Evolutionary conservation across 192 early-diverging fungal genomes (phyloP).

Genomic region (Coemansia furcata): DNA sequence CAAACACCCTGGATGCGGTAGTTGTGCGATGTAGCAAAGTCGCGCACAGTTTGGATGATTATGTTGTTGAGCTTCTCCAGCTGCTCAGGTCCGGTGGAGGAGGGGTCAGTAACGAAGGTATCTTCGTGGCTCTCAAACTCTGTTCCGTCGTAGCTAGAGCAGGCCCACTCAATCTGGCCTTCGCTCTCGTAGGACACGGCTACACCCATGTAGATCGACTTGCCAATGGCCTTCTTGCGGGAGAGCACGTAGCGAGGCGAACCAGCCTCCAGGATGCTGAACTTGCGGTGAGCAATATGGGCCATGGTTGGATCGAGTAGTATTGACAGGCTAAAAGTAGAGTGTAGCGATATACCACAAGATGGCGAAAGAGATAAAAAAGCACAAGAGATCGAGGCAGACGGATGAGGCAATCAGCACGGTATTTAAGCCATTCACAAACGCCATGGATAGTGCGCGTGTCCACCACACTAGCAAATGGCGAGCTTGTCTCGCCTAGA

Average conservation of each 20-base stretch:
- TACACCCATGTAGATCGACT: slow-evolving; percentile 51
- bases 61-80: slow-evolving; percentile 50
- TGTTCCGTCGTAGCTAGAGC: slow-evolving; percentile 71
- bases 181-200: slow-evolving; percentile 31
- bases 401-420: not conserved
- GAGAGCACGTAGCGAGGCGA: slow-evolving; percentile 52
- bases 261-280: slow-evolving; percentile 48
- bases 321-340: not conserved
- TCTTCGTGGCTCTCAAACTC: slow-evolving; percentile 63
- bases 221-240: slow-evolving; percentile 47
- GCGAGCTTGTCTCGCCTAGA: slow-evolving; percentile 1
- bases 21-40: slow-evolving; percentile 59
- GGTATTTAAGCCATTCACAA: slow-evolving; percentile 2
- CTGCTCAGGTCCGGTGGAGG: slow-evolving; percentile 19
- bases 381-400: slow-evolving; percentile 3
- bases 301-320: slow-evolving; percentile 15
- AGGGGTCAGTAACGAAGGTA: slow-evolving; percentile 22
- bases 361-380: not conserved
- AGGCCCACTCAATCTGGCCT: slow-evolving; percentile 54
- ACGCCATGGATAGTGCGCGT: not conserved
- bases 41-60: slow-evolving; percentile 55
- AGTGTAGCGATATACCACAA: not conserved
- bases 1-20: slow-evolving; percentile 70
- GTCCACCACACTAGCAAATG: not conserved
- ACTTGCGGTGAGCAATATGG: slow-evolving; percentile 38